These are phyloP conservation scores for Pyrenochaeta sp. DNA, from an alignment of 2,329 filamentous ascomycete species.

Conservation along the genomic window DNA sequence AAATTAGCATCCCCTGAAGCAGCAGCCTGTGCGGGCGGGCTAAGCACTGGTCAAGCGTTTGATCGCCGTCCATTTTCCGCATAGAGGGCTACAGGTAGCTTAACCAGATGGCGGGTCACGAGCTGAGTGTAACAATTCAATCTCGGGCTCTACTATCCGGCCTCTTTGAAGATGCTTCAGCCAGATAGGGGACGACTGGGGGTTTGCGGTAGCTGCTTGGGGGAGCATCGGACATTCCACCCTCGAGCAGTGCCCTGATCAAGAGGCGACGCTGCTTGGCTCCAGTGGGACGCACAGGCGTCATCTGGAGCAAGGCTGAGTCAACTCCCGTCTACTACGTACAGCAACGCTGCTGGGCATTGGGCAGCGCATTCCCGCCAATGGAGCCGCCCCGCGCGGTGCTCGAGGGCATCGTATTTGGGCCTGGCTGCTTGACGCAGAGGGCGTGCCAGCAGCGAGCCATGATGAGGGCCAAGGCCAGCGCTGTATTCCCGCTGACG, in stretches of 20 bases:
- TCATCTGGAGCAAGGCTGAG: conserved; percentile 18
- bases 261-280: conserved; percentile 10
- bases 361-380: conserved; percentile 19
- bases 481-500: conserved; percentile 24
- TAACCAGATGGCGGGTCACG: conserved; percentile 35
- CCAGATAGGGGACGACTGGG: conserved; percentile 12
- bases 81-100: conserved; percentile 26
- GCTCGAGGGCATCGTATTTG: too few relatives aligned
- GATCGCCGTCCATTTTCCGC: conserved; percentile 47
- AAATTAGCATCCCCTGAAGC: conserved; percentile 45
- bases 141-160: conserved; percentile 32
- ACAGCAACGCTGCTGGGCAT: too few relatives aligned
- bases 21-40: conserved; percentile 30
- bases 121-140: conserved; percentile 25
- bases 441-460: conserved; percentile 19
- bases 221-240: conserved; percentile 26
- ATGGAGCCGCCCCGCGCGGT: conserved; percentile 14
- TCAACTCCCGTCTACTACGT: too few relatives aligned
- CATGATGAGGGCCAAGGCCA: conserved; percentile 38
- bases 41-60: conserved; percentile 49
- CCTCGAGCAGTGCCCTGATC: conserved; percentile 8
- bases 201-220: conserved; percentile 35
- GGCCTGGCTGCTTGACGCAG: conserved; percentile 20
- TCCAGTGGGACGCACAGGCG: conserved; percentile 11
- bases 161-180: conserved; percentile 8